phyloP scores from a whole-genome alignment of 495 filamentous ascomycete genomes.

The Penicillium argentinense region DNA sequence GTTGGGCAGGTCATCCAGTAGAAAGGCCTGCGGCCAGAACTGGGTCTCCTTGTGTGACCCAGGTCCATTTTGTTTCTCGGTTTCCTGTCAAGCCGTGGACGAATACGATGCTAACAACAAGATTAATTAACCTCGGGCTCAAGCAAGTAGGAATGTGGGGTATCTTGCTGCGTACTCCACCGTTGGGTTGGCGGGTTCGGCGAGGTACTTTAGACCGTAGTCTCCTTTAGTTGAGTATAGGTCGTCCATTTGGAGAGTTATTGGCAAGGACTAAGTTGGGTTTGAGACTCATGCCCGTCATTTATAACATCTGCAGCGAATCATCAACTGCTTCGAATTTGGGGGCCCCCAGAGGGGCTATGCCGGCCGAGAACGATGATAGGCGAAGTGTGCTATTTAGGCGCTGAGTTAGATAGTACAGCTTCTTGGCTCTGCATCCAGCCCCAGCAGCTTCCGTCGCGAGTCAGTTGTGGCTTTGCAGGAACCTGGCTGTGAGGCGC shows the following conservation, averaged over 20 bases:
- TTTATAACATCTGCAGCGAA: too few species aligned
- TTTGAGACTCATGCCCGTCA: too few species aligned
- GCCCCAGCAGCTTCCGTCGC: too few species aligned
- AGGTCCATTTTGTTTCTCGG: conserved; percentile 5
- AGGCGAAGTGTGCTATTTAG: too few species aligned
- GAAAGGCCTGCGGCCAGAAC: conserved; percentile 5
- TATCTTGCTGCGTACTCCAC: conserved; percentile 2
- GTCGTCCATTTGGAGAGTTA: conserved; percentile 6
- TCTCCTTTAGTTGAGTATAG: conserved; percentile 1
- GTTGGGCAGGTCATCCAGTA: neutral
- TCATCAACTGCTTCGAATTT: too few species aligned
- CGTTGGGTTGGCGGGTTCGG: neutral
- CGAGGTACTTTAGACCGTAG: neutral
- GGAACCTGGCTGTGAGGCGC: too few species aligned
- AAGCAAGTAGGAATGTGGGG: neutral
- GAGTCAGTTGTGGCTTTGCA: too few species aligned
- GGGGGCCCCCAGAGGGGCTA: too few species aligned
- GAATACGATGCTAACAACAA: conserved; percentile 1
- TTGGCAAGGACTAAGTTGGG: too few species aligned
- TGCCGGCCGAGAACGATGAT: too few species aligned
- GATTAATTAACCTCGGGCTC: neutral
- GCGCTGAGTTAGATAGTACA: too few species aligned
- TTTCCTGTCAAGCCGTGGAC: conserved; percentile 7
- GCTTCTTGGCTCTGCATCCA: neutral
- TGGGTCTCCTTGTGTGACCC: neutral